phyloP scores from a whole-genome alignment of 176 grass and related monocot species.

The Eleusine coracana region DNA sequence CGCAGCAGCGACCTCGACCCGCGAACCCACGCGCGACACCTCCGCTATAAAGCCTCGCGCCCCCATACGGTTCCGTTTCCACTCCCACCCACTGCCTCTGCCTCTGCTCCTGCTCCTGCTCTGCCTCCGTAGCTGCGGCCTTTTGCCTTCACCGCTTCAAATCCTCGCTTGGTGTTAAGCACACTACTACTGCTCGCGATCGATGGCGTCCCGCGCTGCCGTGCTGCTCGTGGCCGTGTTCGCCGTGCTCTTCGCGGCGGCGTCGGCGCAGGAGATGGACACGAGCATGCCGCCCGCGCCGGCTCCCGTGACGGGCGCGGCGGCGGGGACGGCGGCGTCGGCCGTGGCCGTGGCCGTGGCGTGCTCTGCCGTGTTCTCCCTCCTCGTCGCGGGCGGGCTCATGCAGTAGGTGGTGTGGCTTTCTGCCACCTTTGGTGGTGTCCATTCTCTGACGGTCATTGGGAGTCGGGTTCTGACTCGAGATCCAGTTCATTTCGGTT shows the following conservation, averaged over 20 bases:
- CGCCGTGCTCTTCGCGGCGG: slow-evolving; percentile 56
- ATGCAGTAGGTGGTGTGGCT: slow-evolving; percentile 48
- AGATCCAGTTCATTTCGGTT: background rate
- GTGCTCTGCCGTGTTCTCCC: slow-evolving; percentile 54
- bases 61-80: background rate
- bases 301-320: slow-evolving; percentile 53
- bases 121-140: background rate
- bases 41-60: slow-evolving; percentile 40
- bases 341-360: slow-evolving; percentile 48
- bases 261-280: slow-evolving; percentile 60
- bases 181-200: background rate
- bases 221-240: slow-evolving; percentile 44
- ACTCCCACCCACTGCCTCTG: background rate
- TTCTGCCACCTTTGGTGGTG: background rate
- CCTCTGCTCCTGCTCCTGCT: background rate
- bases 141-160: background rate
- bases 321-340: slow-evolving; percentile 43
- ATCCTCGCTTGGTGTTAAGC: background rate
- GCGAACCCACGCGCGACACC: slow-evolving; percentile 29
- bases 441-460: background rate
- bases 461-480: slow-evolving; percentile 1
- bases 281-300: slow-evolving; percentile 45
- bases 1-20: slow-evolving; percentile 5
- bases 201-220: slow-evolving; percentile 58
- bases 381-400: slow-evolving; percentile 50